phyloP scores from a whole-genome alignment of 176 grass and related monocot genomes.

The Phragmites australis region DNA sequence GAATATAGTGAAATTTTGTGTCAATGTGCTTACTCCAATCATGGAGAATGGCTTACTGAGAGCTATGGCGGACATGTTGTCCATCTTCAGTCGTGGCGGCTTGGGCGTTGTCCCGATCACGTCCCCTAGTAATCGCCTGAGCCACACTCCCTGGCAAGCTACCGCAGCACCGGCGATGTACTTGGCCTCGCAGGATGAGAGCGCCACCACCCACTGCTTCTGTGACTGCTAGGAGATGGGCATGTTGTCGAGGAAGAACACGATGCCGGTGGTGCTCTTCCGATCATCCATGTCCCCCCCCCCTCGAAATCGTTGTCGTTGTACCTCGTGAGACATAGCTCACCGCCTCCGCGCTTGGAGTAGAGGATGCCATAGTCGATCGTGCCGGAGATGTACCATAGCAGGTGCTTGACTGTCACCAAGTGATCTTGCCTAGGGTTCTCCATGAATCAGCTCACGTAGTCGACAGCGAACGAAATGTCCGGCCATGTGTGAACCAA shows the following conservation, averaged over 20 bases:
- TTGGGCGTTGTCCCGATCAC: not conserved
- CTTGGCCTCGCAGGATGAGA: not conserved
- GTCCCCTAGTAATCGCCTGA: not conserved
- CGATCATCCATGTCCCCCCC: not conserved
- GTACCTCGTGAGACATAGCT: too few species aligned
- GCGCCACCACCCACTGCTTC: not conserved
- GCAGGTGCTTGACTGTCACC: not conserved
- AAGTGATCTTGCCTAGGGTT: accelerated
- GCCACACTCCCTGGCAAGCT: not conserved
- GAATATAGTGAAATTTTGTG: too few species aligned
- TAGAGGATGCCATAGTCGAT: not conserved
- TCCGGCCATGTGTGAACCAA: not conserved
- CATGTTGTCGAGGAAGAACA: not conserved
- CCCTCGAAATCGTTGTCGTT: not conserved
- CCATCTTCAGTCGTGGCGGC: too few species aligned
- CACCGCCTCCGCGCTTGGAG: not conserved
- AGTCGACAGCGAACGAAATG: not conserved
- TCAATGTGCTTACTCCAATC: too few species aligned
- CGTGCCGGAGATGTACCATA: not conserved
- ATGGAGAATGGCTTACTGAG: too few species aligned
- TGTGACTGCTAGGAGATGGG: not conserved
- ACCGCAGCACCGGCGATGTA: not conserved
- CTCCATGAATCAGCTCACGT: not conserved
- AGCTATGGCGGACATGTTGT: too few species aligned
- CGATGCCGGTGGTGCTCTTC: too few species aligned